A percentile compares a stretch with the other conserved stretches of the same genome.
Conservation (phyloP, 169 alveolate species). For the Cryptosporidium xiaoi region DNA sequence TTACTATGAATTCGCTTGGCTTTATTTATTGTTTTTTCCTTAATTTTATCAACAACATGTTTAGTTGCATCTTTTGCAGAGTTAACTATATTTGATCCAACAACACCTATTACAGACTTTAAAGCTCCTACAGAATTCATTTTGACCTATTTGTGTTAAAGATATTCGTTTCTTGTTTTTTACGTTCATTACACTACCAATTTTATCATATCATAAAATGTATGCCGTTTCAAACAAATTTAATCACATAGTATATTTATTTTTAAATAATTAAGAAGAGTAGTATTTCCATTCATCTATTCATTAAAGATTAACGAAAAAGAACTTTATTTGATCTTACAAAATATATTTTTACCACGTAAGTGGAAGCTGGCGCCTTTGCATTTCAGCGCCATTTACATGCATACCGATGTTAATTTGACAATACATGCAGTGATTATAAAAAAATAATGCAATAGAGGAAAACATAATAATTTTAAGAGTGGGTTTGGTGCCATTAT, state of each 20-base stretch:
- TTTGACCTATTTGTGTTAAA: background rate
- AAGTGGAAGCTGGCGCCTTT: conserved; percentile 62
- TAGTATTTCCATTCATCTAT: background rate
- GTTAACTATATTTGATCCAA: conserved; percentile 66
- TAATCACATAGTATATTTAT: too few relatives aligned
- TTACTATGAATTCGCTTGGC: background rate
- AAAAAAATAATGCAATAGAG: conserved; percentile 1
- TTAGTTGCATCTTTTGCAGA: conserved; percentile 74
- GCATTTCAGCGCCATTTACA: conserved; percentile 69
- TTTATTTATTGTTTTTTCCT: conserved; percentile 13
- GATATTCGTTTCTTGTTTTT: background rate
- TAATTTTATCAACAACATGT: conserved; percentile 47
- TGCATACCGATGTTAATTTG: conserved; percentile 48
- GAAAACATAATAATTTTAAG: too few relatives aligned
- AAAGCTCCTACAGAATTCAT: conserved; percentile 73
- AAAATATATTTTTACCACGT: conserved; percentile 45
- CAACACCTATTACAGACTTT: conserved; percentile 52
- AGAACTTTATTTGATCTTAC: background rate
- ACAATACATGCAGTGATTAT: conserved; percentile 50
- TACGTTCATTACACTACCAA: background rate
- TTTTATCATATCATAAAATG: too few relatives aligned
- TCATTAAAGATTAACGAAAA: background rate
- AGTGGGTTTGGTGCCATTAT: too few relatives aligned
- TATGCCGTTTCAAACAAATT: too few relatives aligned
- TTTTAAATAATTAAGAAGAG: too few relatives aligned